Conservation (phyloP, 176 grass and related monocot genomes). For the Rhynchospora breviuscula region DNA sequence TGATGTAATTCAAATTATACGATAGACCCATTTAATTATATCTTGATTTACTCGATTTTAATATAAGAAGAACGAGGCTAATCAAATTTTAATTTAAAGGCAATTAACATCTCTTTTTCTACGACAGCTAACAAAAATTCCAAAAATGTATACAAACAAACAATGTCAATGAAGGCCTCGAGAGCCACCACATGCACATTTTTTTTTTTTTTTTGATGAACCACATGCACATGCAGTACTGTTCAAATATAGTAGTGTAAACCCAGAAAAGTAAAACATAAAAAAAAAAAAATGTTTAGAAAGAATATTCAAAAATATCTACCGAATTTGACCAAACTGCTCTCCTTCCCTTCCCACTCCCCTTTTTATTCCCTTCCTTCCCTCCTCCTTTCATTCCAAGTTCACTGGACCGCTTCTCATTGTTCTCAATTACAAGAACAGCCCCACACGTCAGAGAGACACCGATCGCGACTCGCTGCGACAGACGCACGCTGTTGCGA, state of each 20-base stretch:
- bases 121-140: no score
- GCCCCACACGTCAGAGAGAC: neutral
- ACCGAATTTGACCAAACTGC: neutral
- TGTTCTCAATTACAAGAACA: neutral
- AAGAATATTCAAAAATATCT: slow-evolving; percentile 20
- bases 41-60: no score
- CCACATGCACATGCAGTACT: no score
- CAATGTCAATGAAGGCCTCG: no score
- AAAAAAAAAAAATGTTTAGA: slow-evolving; percentile 8
- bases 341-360: neutral
- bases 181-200: no score
- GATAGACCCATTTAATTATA: no score
- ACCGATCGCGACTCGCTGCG: neutral
- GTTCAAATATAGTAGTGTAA: neutral
- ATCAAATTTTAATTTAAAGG: no score
- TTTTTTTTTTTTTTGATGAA: no score
- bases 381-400: neutral
- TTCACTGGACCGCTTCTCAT: neutral
- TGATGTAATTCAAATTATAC: no score
- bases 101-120: no score
- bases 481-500: neutral
- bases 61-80: no score
- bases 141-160: no score
- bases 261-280: neutral
- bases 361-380: neutral